Evolutionary conservation across 1,284 basidiomycete species (phyloP).

Genomic region (Cronartium ribicola): DNA sequence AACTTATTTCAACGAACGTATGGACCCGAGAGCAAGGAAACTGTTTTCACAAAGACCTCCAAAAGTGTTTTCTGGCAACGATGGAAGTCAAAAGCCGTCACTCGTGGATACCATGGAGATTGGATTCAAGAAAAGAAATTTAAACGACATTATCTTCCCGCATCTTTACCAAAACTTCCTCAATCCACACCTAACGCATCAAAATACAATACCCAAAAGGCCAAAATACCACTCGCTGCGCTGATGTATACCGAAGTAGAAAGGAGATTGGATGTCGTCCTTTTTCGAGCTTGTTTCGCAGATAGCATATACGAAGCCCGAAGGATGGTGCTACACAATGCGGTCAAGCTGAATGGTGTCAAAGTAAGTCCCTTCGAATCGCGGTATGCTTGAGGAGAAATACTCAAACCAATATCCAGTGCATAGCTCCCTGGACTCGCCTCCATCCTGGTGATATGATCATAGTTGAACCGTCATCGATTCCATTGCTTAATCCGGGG

Average conservation of each 20-base stretch:
- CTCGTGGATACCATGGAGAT: slow-evolving; percentile 94
- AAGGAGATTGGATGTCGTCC: slow-evolving; percentile 81
- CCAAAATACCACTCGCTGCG: slow-evolving; percentile 65
- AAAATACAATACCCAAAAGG: slow-evolving; percentile 54
- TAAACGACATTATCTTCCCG: slow-evolving; percentile 91
- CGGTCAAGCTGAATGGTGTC: slow-evolving; percentile 82
- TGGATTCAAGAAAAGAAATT: slow-evolving; percentile 87
- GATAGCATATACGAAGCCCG: slow-evolving; percentile 85
- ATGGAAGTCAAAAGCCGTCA: slow-evolving; percentile 81
- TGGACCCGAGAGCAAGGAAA: slow-evolving; percentile 56
- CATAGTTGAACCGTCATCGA: slow-evolving; percentile 73
- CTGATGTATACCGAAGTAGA: slow-evolving; percentile 93
- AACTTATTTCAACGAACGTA: slow-evolving; percentile 67
- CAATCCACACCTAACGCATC: slow-evolving; percentile 53
- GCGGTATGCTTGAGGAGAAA: not conserved
- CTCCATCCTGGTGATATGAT: slow-evolving; percentile 92
- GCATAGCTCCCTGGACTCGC: slow-evolving; percentile 78
- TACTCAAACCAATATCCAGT: slow-evolving; percentile 55
- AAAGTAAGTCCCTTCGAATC: slow-evolving; percentile 59
- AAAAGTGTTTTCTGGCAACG: slow-evolving; percentile 84
- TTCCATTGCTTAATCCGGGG: slow-evolving; percentile 63
- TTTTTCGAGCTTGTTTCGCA: slow-evolving; percentile 88
- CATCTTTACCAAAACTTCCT: slow-evolving; percentile 77
- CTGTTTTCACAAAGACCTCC: slow-evolving; percentile 61
- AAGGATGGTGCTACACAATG: slow-evolving; percentile 76